Percentiles rank a stretch among this genome's conserved stretches.
Conservation (phyloP, 257 asterid species). For the Ilex asprella region DNA sequence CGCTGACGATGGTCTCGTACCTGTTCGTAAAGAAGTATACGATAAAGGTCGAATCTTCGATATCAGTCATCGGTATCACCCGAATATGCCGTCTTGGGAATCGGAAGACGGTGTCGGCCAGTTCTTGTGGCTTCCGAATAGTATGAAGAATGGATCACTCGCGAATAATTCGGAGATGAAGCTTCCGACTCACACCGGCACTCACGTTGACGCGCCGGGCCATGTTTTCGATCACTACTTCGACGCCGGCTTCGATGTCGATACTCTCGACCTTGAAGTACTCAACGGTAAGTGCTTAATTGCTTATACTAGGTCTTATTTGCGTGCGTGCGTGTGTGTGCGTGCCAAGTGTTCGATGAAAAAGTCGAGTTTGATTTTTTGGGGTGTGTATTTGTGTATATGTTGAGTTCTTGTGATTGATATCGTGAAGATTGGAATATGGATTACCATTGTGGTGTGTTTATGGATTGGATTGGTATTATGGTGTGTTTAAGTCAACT, state of each 20-base stretch:
- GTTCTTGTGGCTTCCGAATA: slow-evolving; percentile 57
- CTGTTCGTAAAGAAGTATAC: slow-evolving; percentile 74
- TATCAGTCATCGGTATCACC: slow-evolving; percentile 57
- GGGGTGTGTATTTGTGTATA: no score
- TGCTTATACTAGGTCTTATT: no score
- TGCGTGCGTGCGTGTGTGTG: no score
- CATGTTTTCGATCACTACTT: slow-evolving; percentile 78
- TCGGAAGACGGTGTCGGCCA: slow-evolving; percentile 68
- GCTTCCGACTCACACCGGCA: slow-evolving; percentile 79
- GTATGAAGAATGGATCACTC: slow-evolving; percentile 81
- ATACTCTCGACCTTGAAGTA: slow-evolving; percentile 87
- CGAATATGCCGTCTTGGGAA: slow-evolving; percentile 77
- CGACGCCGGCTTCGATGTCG: slow-evolving; percentile 92
- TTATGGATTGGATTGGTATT: no score
- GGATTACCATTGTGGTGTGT: no score
- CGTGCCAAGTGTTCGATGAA: no score
- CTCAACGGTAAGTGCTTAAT: slow-evolving; percentile 59
- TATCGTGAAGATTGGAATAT: no score
- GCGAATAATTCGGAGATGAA: slow-evolving; percentile 88
- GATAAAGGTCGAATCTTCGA: slow-evolving; percentile 83
- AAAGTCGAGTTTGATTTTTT: no score
- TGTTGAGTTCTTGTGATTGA: no score
- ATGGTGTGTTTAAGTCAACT: no score
- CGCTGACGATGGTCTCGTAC: slow-evolving; percentile 16
- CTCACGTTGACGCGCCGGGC: slow-evolving; percentile 97